These are phyloP conservation scores for Austroboletus eburneus DNA, from an alignment of 768 basidiomycete genomes.

Conservation along the genomic window DNA sequence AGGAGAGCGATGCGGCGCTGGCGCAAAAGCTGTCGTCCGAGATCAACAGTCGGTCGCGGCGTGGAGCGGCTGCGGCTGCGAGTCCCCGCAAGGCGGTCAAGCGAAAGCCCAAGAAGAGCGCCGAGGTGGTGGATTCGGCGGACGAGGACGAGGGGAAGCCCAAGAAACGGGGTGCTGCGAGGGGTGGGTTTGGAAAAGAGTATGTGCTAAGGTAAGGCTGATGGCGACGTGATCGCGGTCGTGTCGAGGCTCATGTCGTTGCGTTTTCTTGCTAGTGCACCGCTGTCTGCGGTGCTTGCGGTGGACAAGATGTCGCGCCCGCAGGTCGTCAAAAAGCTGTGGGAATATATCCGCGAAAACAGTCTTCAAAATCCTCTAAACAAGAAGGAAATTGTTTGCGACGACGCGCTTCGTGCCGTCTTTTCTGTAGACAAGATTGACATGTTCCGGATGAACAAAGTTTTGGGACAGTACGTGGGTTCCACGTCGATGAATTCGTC, in stretches of 20 bases:
- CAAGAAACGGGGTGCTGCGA: conserved; percentile 50
- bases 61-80: conserved; percentile 35
- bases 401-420: conserved; percentile 63
- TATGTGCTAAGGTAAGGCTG: conserved; percentile 58
- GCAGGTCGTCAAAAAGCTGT: conserved; percentile 86
- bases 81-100: conserved; percentile 38
- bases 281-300: conserved; percentile 67
- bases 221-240: too few species aligned
- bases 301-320: conserved; percentile 73
- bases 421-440: conserved; percentile 81
- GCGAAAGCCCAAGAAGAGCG: conserved; percentile 48
- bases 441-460: conserved; percentile 96
- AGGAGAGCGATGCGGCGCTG: conserved; percentile 64
- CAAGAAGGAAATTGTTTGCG: conserved; percentile 82
- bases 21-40: conserved; percentile 69
- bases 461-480: conserved; percentile 62
- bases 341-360: conserved; percentile 83
- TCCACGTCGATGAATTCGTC: not conserved
- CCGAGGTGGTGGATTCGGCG: conserved; percentile 45
- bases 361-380: conserved; percentile 82
- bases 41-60: conserved; percentile 58
- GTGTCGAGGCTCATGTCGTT: not conserved
- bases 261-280: conserved; percentile 45
- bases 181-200: conserved; percentile 78
- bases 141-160: conserved; percentile 50